These are phyloP conservation scores for Nothophaeocryptopus gaeumannii DNA, from an alignment of 2,329 filamentous ascomycete species.

Conservation along the genomic window DNA sequence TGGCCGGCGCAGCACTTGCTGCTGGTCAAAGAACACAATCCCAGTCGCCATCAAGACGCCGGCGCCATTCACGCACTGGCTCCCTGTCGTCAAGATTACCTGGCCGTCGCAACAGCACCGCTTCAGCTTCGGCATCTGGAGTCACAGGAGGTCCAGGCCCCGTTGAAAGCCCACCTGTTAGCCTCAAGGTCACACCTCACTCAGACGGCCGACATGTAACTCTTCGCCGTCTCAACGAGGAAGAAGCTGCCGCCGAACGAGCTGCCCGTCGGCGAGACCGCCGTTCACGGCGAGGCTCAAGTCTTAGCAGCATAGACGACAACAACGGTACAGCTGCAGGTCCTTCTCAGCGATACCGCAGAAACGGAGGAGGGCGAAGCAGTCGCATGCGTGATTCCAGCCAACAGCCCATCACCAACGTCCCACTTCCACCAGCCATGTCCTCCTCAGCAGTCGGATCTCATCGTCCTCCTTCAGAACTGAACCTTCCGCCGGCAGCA, in stretches of 20 bases:
- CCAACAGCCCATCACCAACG: slow-evolving; percentile 32
- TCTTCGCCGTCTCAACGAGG: slow-evolving; percentile 58
- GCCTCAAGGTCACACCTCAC: slow-evolving; percentile 64
- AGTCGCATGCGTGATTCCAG: slow-evolving; percentile 22
- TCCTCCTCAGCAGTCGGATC: slow-evolving; percentile 23
- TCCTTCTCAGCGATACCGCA: slow-evolving; percentile 19
- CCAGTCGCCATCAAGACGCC: slow-evolving; percentile 27
- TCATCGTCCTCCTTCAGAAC: slow-evolving; percentile 25
- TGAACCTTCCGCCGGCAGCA: slow-evolving; percentile 30
- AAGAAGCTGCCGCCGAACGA: slow-evolving; percentile 60
- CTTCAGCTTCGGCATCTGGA: slow-evolving; percentile 21
- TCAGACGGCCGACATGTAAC: slow-evolving; percentile 63
- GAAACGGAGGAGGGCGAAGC: slow-evolving; percentile 12
- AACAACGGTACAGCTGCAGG: slow-evolving; percentile 10
- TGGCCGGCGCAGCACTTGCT: slow-evolving; percentile 23
- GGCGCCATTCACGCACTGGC: slow-evolving; percentile 10
- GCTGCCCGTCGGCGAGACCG: slow-evolving; percentile 53
- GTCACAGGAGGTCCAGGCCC: slow-evolving; percentile 30
- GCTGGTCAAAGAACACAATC: slow-evolving; percentile 28
- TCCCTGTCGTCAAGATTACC: slow-evolving; percentile 17
- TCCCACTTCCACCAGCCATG: slow-evolving; percentile 31
- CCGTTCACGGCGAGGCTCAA: slow-evolving; percentile 34
- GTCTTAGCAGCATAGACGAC: slow-evolving; percentile 39
- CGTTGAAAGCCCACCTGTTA: slow-evolving; percentile 55
- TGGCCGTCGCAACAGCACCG: slow-evolving; percentile 17